Percentiles rank a stretch among this genome's conserved stretches.
Evolutionary conservation across 176 grass and related monocot genomes (phyloP).

Genomic region (bread wheat (Triticum aestivum)): DNA sequence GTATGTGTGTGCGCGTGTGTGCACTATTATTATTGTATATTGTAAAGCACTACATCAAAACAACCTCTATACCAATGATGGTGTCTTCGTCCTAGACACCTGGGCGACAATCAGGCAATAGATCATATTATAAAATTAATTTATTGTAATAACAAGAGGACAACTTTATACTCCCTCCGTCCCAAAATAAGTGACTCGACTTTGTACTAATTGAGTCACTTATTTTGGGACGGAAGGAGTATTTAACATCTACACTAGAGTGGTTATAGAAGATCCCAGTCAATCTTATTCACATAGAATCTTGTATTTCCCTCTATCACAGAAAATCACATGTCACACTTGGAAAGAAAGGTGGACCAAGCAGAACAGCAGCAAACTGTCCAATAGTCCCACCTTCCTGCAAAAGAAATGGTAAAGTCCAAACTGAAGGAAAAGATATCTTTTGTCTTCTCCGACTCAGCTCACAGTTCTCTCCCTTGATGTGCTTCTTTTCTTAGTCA

Average conservation of each 20-base stretch:
- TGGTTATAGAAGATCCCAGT: not conserved
- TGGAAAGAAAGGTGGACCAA: constrained; percentile 6
- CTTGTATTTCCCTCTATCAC: not conserved
- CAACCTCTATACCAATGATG: not conserved
- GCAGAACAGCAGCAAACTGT: not conserved
- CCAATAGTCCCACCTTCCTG: not conserved
- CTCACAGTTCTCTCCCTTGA: not conserved
- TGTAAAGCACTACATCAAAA: not conserved
- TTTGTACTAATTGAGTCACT: no score
- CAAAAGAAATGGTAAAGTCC: not conserved
- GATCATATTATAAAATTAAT: not conserved
- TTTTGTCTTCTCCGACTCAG: not conserved
- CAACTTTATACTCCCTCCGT: not conserved
- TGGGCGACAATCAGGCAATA: not conserved
- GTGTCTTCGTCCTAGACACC: not conserved
- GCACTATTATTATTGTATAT: not conserved
- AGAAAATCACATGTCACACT: not conserved
- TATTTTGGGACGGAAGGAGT: not conserved
- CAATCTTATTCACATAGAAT: not conserved
- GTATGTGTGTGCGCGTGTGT: no score
- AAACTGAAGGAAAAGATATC: not conserved
- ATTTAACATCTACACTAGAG: not conserved
- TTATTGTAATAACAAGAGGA: not conserved
- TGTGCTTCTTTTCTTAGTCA: not conserved
- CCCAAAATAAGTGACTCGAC: no score